Conservation (phyloP, 2,329 filamentous ascomycete species). For the Calonectria honghensis region DNA sequence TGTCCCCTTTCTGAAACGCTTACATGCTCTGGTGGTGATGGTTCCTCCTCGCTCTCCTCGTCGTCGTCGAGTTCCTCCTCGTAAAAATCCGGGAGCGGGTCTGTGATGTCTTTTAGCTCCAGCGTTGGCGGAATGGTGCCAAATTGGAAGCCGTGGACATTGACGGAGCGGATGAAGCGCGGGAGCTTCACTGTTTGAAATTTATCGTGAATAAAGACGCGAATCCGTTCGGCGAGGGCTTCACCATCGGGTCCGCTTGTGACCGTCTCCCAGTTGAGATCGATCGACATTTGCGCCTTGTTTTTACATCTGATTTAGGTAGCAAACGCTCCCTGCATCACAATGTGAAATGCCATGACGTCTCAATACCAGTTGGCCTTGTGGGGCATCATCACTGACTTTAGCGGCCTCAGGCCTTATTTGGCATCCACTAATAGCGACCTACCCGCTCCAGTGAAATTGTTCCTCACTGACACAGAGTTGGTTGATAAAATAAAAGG, state of each 20-base stretch:
- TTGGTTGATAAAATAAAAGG: neutral
- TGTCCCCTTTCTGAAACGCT: constrained; percentile 46
- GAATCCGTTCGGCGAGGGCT: constrained; percentile 88
- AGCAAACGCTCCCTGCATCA: constrained; percentile 1
- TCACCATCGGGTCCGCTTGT: constrained; percentile 92
- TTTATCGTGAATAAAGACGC: constrained; percentile 94
- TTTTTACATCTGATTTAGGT: constrained; percentile 26
- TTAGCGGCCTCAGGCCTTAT: constrained; percentile 36
- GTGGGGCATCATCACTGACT: neutral
- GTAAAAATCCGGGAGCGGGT: constrained; percentile 97
- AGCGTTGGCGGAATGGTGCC: constrained; percentile 88
- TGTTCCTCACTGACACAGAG: neutral
- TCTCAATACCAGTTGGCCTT: neutral
- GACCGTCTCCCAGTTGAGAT: constrained; percentile 96
- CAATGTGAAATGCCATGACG: constrained; percentile 37
- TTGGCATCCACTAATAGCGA: constrained; percentile 6
- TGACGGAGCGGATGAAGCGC: constrained; percentile 96
- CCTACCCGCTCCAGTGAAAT: neutral
- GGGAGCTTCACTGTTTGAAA: constrained; percentile 95
- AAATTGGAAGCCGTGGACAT: constrained; percentile 95
- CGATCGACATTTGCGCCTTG: constrained; percentile 86
- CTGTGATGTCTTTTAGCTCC: constrained; percentile 96
- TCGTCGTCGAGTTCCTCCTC: constrained; percentile 79
- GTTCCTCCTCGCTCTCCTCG: constrained; percentile 64
- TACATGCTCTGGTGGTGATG: constrained; percentile 44